Evolutionary conservation across 176 grass and related monocot species (phyloP).

Genomic region (Oropetium thomaeum): DNA sequence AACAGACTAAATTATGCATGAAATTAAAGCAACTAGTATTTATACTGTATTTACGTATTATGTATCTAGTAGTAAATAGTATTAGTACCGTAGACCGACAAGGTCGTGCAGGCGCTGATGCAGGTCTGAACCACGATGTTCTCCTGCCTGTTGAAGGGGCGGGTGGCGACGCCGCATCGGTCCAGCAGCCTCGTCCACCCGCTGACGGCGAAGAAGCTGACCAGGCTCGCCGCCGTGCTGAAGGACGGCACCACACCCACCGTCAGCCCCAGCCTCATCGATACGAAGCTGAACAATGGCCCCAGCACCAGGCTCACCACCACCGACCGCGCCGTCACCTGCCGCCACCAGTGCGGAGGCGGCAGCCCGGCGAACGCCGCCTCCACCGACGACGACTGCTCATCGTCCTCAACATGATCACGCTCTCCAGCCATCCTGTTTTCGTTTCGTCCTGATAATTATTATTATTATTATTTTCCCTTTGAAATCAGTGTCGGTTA

Average conservation of each 20-base stretch:
- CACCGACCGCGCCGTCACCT: slow-evolving; percentile 40
- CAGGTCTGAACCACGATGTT: slow-evolving; percentile 46
- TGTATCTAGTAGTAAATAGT: no score
- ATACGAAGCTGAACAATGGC: slow-evolving; percentile 44
- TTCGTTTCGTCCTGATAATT: no score
- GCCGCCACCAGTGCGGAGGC: slow-evolving; percentile 36
- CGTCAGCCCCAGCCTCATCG: slow-evolving; percentile 50
- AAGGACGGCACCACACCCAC: slow-evolving; percentile 41
- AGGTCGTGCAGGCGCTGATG: slow-evolving; percentile 37
- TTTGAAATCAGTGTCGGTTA: no score
- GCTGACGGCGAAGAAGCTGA: slow-evolving; percentile 41
- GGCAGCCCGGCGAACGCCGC: slow-evolving; percentile 15
- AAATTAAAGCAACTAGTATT: no score
- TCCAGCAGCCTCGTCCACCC: slow-evolving; percentile 30
- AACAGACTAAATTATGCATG: no score
- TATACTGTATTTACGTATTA: no score
- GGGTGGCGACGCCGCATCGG: slow-evolving; percentile 25
- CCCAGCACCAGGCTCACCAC: slow-evolving; percentile 28
- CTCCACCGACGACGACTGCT: slow-evolving; percentile 44
- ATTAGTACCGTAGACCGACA: slow-evolving; percentile 44
- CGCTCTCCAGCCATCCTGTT: not conserved
- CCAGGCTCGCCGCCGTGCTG: slow-evolving; percentile 48
- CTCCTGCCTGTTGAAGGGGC: slow-evolving; percentile 42
- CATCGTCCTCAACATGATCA: not conserved
- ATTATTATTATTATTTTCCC: no score